Conservation (phyloP, 768 basidiomycete species). For the Rubroboletus satanas region DNA sequence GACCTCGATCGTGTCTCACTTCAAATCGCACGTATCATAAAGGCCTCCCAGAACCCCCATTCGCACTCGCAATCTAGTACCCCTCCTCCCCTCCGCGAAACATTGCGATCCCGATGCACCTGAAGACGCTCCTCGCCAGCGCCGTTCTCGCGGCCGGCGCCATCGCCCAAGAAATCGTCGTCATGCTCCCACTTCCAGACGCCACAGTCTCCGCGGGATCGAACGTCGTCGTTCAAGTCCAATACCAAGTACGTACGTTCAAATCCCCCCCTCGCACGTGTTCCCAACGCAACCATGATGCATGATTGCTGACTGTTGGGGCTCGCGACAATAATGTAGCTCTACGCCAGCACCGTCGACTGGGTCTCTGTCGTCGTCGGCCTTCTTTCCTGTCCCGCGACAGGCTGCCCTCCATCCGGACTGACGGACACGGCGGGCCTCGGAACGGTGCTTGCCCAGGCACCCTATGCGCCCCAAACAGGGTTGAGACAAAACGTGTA, state of each 20-base stretch:
- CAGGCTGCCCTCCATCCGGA: conserved; percentile 5
- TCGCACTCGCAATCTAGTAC: too few species aligned
- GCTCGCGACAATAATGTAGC: neutral
- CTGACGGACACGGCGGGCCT: conserved; percentile 22
- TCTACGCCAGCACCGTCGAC: conserved; percentile 16
- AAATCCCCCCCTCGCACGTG: neutral
- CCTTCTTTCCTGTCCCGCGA: conserved; percentile 32
- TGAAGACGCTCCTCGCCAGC: neutral
- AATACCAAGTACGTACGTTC: conserved; percentile 33
- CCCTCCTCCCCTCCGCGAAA: too few species aligned
- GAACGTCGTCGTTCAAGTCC: conserved; percentile 40
- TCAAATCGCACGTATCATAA: too few species aligned
- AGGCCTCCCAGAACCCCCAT: too few species aligned
- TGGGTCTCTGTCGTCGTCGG: conserved; percentile 40
- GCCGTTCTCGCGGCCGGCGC: neutral
- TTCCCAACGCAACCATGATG: neutral
- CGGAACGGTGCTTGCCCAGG: conserved; percentile 40
- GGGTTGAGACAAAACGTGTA: conserved; percentile 26
- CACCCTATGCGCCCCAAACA: conserved; percentile 21
- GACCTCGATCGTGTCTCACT: too few species aligned
- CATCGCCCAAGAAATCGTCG: neutral
- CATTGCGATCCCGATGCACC: neutral
- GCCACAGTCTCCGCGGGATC: conserved; percentile 34
- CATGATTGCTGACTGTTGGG: too few species aligned
- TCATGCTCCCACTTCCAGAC: conserved; percentile 12